phyloP scores from a whole-genome alignment of 768 basidiomycete species.

The Clathrus columnatus region DNA sequence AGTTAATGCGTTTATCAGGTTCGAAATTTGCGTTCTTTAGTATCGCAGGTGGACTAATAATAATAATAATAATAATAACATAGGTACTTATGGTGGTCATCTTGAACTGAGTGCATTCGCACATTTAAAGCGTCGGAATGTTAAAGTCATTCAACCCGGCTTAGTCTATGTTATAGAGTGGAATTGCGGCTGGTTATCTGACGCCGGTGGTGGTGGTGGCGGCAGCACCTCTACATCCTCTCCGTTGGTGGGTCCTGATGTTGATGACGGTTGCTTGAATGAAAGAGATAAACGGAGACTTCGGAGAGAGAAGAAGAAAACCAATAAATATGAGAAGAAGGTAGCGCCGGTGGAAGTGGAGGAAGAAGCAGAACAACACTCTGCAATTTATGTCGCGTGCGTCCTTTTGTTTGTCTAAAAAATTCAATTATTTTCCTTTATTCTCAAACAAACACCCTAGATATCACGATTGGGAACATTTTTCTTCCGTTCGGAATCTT shows the following conservation, averaged over 20 bases:
- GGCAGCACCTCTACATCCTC: too few relatives aligned
- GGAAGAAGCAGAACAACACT: constrained; percentile 19
- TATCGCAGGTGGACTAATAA: too few relatives aligned
- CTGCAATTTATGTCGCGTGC: constrained; percentile 78
- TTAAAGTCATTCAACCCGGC: constrained; percentile 90
- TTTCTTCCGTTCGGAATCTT: constrained; percentile 85
- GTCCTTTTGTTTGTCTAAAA: constrained; percentile 39
- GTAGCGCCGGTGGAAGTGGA: too few relatives aligned
- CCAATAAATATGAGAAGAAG: constrained; percentile 18
- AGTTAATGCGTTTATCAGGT: constrained; percentile 76
- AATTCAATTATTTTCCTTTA: constrained; percentile 6
- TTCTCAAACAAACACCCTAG: constrained; percentile 26
- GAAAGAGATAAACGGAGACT: constrained; percentile 38
- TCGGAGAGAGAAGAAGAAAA: constrained; percentile 30
- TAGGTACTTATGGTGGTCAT: constrained; percentile 87
- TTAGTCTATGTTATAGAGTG: constrained; percentile 87
- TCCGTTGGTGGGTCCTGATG: background rate
- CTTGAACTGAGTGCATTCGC: constrained; percentile 91
- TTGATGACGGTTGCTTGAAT: constrained; percentile 17
- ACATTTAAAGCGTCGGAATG: constrained; percentile 63
- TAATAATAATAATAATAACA: constrained; percentile 9
- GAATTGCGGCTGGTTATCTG: constrained; percentile 46
- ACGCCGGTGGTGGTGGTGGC: constrained; percentile 9
- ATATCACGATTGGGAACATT: constrained; percentile 93
- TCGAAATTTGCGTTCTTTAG: constrained; percentile 19